phyloP scores from a whole-genome alignment of 345 rosid genomes.

The Melaleuca quinquenervia region DNA sequence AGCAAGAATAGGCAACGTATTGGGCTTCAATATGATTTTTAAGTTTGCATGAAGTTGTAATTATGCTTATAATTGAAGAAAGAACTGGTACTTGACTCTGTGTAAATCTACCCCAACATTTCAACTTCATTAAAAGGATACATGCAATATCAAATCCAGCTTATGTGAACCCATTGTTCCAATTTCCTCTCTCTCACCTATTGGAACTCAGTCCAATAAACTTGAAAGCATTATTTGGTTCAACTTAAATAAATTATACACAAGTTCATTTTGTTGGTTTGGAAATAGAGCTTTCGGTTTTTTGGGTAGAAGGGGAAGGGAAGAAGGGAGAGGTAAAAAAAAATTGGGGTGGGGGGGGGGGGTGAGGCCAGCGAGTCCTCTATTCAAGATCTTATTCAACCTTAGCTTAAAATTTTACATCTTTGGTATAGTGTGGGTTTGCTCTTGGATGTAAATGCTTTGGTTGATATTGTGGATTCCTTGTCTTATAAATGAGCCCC shows the following conservation, averaged over 20 bases:
- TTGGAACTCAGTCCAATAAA: neutral
- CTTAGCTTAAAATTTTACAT: too few relatives aligned
- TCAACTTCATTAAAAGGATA: neutral
- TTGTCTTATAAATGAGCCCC: too few relatives aligned
- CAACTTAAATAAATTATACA: neutral
- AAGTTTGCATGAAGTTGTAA: neutral
- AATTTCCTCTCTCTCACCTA: neutral
- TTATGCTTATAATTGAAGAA: neutral
- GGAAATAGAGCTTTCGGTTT: neutral
- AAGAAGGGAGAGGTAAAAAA: too few relatives aligned
- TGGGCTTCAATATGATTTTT: neutral
- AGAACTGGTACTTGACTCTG: neutral
- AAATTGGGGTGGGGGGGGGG: too few relatives aligned
- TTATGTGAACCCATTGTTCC: neutral
- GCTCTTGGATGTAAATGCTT: too few relatives aligned
- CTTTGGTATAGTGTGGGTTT: too few relatives aligned
- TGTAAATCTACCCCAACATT: neutral
- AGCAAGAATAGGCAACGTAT: neutral
- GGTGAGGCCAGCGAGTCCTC: neutral
- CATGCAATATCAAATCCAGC: neutral
- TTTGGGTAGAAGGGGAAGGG: too few relatives aligned
- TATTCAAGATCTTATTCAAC: too few relatives aligned
- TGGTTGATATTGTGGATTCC: too few relatives aligned
- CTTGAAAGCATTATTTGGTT: neutral
- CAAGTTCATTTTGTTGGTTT: neutral